A percentile compares a stretch with the other conserved stretches of the same genome.
phyloP scores from a whole-genome alignment of 176 grass and related monocot genomes.

The Oryza punctata region DNA sequence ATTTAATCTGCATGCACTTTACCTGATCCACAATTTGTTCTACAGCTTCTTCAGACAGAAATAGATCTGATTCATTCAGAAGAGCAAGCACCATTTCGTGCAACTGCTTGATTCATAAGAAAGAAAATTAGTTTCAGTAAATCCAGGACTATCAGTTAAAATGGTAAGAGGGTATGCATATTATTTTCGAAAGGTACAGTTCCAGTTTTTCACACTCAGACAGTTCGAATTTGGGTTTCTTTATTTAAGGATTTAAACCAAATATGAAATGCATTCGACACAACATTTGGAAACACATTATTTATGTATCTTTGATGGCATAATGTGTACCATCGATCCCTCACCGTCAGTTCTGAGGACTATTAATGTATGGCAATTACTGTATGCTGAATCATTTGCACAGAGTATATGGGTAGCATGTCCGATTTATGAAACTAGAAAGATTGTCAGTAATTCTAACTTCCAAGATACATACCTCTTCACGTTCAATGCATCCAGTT shows the following conservation, averaged over 20 bases:
- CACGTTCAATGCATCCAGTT: constrained; percentile 71
- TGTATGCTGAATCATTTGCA: too few species aligned
- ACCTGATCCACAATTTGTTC: constrained; percentile 85
- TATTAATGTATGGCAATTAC: too few species aligned
- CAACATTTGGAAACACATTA: too few species aligned
- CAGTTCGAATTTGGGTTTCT: too few species aligned
- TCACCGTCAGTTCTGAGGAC: too few species aligned
- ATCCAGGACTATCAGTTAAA: background rate
- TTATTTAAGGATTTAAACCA: too few species aligned
- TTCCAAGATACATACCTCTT: constrained; percentile 45
- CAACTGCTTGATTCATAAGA: constrained; percentile 46
- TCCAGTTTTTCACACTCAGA: background rate
- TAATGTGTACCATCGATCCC: too few species aligned
- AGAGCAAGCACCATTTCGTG: constrained; percentile 91
- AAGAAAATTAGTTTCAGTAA: background rate
- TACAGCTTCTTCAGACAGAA: constrained; percentile 75
- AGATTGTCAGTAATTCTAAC: too few species aligned
- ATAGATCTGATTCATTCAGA: constrained; percentile 76
- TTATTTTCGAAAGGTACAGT: background rate
- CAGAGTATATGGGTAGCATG: too few species aligned
- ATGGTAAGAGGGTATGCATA: background rate
- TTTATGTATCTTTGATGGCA: too few species aligned
- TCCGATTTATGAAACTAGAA: too few species aligned
- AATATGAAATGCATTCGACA: too few species aligned
- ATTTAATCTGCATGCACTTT: constrained; percentile 16